Base-by-base conservation (phyloP, 2,329 filamentous ascomycete species). In the Coniochaeta pulveracea region DNA sequence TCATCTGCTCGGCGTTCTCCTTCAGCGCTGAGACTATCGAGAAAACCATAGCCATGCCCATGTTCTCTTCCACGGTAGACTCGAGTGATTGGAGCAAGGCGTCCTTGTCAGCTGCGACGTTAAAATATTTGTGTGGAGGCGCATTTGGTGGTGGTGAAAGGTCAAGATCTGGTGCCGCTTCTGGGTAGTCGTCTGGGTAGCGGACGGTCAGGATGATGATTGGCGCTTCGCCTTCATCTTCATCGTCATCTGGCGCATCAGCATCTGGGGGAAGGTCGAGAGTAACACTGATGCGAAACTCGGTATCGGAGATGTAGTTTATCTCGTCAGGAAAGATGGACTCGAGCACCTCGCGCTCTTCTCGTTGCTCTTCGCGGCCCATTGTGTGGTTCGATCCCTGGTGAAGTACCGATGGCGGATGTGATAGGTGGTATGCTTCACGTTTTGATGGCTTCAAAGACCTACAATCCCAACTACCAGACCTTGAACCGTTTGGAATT, bases 321-420 rank as follows among this genome's bases (percentile, higher is more conserved):
- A 98, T 94, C 63, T 98, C 91, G 39, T 98, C 89, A 2, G 91
- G 86, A 47, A 96, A 98, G 52, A 98, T 98, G 40, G 89, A 95
- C 52, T 93, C 85, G 54, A 98, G 85, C 47, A 98, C 89, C 59
- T 98, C 91, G 40, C 88, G 80, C 70, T 98, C 91, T 63, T 98
- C 91, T 44, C 79, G 63, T 58, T 98, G 91, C 40, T 98, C 91
- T 67, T 96, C 89, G 54, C 63, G 69, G 32, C 75, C 75, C 76
- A 80, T 79, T 6, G 40, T 62, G 28, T 14, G 28, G 11, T 23
- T n/a, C n/a, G n/a, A n/a, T n/a, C n/a, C n/a, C n/a, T n/a, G n/a
- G n/a, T n/a, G n/a, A n/a, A n/a, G n/a, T n/a, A n/a, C n/a, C n/a
- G n/a, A n/a, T n/a, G n/a, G n/a, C n/a, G n/a, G n/a, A n/a, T 31